phyloP scores from a whole-genome alignment of 371 early-diverging fungal species.

The Apophysomyces elegans region DNA sequence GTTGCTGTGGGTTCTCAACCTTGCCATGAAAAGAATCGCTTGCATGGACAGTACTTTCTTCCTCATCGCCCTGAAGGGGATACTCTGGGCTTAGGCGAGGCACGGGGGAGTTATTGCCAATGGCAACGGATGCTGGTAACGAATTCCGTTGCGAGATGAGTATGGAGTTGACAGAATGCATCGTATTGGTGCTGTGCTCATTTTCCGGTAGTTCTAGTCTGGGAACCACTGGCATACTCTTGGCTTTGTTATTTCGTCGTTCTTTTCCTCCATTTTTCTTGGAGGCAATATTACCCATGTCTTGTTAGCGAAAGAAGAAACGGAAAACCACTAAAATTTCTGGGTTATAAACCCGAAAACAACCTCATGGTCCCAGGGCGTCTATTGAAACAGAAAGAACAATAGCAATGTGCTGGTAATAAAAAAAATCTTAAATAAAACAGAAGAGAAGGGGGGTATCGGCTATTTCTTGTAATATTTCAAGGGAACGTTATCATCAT shows the following conservation, averaged over 20 bases:
- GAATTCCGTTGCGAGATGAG: constrained; percentile 26
- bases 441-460: background rate
- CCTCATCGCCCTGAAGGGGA: background rate
- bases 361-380: background rate
- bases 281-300: constrained; percentile 23
- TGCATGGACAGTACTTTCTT: constrained; percentile 5
- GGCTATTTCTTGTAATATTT: constrained; percentile 8
- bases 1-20: constrained; percentile 41
- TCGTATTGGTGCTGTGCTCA: constrained; percentile 33
- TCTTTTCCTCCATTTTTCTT: constrained; percentile 19
- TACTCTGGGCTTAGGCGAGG: constrained; percentile 26
- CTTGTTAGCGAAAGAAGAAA: constrained; percentile 1
- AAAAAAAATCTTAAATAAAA: background rate
- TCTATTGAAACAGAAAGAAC: constrained; percentile 7
- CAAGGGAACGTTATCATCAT: constrained; percentile 2
- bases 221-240: constrained; percentile 14
- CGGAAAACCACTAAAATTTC: constrained; percentile 10
- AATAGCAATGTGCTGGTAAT: constrained; percentile 6
- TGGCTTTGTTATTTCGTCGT: constrained; percentile 10
- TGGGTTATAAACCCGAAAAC: constrained; percentile 4
- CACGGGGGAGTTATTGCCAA: constrained; percentile 3
- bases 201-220: constrained; percentile 24
- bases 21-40: constrained; percentile 34
- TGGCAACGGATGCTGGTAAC: background rate
- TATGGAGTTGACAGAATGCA: constrained; percentile 35